These are phyloP conservation scores for Aspergillus sp. DNA, from an alignment of 2,329 filamentous ascomycete species.

Conservation along the genomic window DNA sequence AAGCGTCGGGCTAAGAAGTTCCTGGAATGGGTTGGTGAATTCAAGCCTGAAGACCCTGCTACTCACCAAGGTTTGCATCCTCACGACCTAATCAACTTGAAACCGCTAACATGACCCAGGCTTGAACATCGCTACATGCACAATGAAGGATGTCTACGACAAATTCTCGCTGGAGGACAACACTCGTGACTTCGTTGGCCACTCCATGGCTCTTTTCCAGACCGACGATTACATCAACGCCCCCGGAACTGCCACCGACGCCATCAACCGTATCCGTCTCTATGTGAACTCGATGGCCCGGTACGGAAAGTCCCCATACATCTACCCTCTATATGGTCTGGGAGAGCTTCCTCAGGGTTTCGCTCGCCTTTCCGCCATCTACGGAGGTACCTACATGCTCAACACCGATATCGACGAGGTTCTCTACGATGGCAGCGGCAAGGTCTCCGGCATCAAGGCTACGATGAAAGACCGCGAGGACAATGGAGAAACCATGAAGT, in stretches of 20 bases:
- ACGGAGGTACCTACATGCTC: conserved; percentile 98
- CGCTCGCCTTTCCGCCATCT: conserved; percentile 94
- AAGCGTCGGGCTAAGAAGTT: conserved; percentile 97
- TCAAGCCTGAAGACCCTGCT: conserved; percentile 75
- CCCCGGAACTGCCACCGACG: conserved; percentile 73
- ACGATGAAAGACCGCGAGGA: conserved; percentile 90
- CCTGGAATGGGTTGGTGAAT: conserved; percentile 90
- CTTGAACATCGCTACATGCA: conserved; percentile 73
- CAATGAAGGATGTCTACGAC: conserved; percentile 98
- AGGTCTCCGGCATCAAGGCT: conserved; percentile 93
- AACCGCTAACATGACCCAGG: conserved; percentile 52
- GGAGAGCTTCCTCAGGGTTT: conserved; percentile 97
- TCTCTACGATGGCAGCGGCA: conserved; percentile 71
- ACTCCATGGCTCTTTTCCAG: conserved; percentile 95
- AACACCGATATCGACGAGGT: conserved; percentile 94
- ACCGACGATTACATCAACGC: conserved; percentile 82
- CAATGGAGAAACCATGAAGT: conserved; percentile 74
- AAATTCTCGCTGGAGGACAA: conserved; percentile 89
- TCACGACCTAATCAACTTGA: background rate
- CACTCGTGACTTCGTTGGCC: conserved; percentile 94
- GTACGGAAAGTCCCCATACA: conserved; percentile 98
- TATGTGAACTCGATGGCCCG: conserved; percentile 97
- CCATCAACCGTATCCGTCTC: conserved; percentile 86
- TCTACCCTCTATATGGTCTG: conserved; percentile 97
- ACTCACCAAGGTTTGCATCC: conserved; percentile 72